phyloP scores from a whole-genome alignment of 495 filamentous ascomycete genomes.

The Tricharina praecox region DNA sequence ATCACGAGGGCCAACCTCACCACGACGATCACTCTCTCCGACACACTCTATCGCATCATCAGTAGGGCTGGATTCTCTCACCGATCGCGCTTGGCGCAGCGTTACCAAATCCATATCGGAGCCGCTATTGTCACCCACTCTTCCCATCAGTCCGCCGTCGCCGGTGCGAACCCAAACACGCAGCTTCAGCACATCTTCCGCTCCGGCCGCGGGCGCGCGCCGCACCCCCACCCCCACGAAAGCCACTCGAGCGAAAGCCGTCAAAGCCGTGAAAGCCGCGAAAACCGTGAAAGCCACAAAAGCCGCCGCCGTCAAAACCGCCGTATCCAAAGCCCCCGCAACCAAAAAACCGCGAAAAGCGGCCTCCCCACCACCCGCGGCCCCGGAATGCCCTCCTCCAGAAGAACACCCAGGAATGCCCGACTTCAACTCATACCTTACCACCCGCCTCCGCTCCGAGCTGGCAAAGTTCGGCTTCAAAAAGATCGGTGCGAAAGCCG shows the following conservation, averaged over 20 bases:
- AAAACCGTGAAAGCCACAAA: background rate
- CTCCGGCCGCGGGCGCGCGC: no score
- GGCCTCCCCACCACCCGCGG: background rate
- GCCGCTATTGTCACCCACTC: background rate
- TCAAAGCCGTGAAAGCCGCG: background rate
- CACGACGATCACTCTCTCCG: no score
- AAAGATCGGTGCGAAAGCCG: conserved; percentile 46
- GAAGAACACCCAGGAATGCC: conserved; percentile 31
- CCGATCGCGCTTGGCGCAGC: no score
- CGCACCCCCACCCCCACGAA: background rate
- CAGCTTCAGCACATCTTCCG: background rate
- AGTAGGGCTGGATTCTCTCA: no score
- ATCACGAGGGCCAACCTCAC: no score
- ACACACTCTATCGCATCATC: no score
- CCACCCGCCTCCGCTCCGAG: conserved; percentile 44
- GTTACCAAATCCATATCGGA: conserved; percentile 1
- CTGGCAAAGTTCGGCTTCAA: conserved; percentile 58
- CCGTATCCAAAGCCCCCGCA: background rate
- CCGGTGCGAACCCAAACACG: background rate
- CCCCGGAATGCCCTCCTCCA: background rate
- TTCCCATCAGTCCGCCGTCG: background rate
- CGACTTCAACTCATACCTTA: conserved; percentile 46
- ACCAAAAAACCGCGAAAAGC: background rate
- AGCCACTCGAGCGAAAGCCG: background rate
- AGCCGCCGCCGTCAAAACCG: background rate